Evolutionary conservation across 257 asterid genomes (phyloP).

Genomic region (Orobanche coerulescens): DNA sequence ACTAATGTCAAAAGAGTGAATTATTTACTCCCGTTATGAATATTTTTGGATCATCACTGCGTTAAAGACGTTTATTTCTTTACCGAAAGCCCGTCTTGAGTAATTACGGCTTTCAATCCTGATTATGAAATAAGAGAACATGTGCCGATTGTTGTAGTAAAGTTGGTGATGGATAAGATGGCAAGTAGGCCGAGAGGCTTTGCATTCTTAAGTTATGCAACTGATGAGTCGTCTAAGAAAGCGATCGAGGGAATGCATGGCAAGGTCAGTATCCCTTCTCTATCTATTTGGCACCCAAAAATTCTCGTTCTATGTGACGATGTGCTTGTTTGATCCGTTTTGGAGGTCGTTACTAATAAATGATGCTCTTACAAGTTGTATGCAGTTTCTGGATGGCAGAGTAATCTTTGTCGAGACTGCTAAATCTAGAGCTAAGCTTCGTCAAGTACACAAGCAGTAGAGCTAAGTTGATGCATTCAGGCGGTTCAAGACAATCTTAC

Average conservation of each 20-base stretch:
- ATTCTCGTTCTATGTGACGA: not conserved
- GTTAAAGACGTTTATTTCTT: too few species aligned
- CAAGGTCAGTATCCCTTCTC: constrained; percentile 41
- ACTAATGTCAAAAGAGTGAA: too few species aligned
- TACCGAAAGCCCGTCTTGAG: too few species aligned
- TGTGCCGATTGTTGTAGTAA: constrained; percentile 34
- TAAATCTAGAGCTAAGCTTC: constrained; percentile 45
- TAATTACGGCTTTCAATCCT: too few species aligned
- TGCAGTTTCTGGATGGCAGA: constrained; percentile 82
- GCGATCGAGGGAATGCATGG: constrained; percentile 97
- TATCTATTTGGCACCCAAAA: not conserved
- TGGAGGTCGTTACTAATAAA: not conserved
- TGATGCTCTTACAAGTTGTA: not conserved
- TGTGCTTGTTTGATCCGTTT: not conserved
- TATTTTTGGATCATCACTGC: too few species aligned
- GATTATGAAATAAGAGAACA: not conserved
- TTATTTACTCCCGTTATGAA: too few species aligned
- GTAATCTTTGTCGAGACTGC: constrained; percentile 78
- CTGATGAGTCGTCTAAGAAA: constrained; percentile 63
- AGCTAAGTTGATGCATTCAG: constrained; percentile 2
- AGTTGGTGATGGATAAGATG: constrained; percentile 75
- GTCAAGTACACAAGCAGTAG: constrained; percentile 29
- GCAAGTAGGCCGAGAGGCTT: constrained; percentile 86
- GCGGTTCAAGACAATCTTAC: not conserved
- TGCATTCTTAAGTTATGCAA: constrained; percentile 62